Base-by-base conservation (phyloP, 192 early-diverging fungal species). In the Coemansia sp. region DNA sequence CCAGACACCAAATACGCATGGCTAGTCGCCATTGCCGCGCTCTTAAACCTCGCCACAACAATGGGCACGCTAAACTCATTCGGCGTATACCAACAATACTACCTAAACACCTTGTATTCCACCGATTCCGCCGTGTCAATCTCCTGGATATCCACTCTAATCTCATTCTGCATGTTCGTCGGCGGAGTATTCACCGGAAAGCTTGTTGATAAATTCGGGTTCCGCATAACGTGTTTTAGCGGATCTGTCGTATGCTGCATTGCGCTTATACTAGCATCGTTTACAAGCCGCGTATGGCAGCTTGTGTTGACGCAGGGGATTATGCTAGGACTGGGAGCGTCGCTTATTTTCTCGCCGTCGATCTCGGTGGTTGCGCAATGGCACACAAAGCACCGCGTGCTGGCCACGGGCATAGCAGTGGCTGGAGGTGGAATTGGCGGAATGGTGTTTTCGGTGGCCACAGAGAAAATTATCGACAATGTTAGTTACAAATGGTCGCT, bases 371-470 rank as follows among this genome's bases (percentile, higher is more conserved):
- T 85, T 19, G 65, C 81, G 2, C 88, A 91, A 54, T 93, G 87
- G 86, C 91, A 90, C 68, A 67, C 59, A 24, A 79, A 82, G 55
- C 65, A 80, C 29, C 82, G 88, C 8, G 83, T 86, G 1, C 52
- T 91, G 32, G 91, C 91, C 2, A 80, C 87, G 23, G 91, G 91
- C 4, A 59, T 90, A 37, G 88, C 88, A 18, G 82, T 89, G 22
- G 75, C 88, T 19, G 91, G 89, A 1, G 77, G 84, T 11, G 91
- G 91, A 18, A 56, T 90, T 11, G 91, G 91, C 51, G 88, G 89
- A 10, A 70, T 92, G 24, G 75, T 67, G 9, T 61, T 92, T 26
- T 65, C 84, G 2, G 81, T 76, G 20, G 71, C 86, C 3, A 68
- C 73, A 2, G 83, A 84, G 45, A 59, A 53, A 2, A 66, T 88